phyloP scores from a whole-genome alignment of 495 filamentous ascomycete species.

The Friedmanniomyces endolithicus region DNA sequence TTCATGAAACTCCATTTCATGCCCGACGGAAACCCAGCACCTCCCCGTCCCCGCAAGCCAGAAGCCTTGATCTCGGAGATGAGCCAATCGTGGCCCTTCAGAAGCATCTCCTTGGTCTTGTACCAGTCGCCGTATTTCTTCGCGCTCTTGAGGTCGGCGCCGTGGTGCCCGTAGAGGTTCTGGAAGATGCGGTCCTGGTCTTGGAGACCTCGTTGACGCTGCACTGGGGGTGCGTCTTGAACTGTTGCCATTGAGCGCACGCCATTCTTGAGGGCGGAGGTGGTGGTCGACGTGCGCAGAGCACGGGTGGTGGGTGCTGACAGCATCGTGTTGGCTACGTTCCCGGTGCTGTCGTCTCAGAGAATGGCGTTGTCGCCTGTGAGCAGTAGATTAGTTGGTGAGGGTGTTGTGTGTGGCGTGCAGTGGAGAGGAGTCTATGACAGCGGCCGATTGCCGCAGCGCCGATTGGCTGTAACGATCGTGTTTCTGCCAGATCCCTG shows the following conservation, averaged over 20 bases:
- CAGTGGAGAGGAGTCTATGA: background rate
- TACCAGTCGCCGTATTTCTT: conserved; percentile 99
- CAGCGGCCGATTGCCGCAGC: background rate
- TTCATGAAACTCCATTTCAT: conserved; percentile 99
- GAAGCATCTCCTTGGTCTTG: conserved; percentile 94
- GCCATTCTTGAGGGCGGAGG: conserved; percentile 2
- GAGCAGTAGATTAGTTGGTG: too few species aligned
- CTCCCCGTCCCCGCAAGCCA: conserved; percentile 86
- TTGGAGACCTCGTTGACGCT: conserved; percentile 66
- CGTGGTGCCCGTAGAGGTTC: conserved; percentile 90
- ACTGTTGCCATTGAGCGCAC: conserved; percentile 69
- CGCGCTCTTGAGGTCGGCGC: conserved; percentile 78
- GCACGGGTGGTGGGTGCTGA: conserved; percentile 5
- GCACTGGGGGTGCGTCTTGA: conserved; percentile 65
- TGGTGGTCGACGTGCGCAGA: conserved; percentile 8
- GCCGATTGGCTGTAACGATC: background rate
- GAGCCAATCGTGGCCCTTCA: conserved; percentile 97
- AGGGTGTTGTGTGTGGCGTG: background rate
- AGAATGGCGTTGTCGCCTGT: conserved; percentile 5
- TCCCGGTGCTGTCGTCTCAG: background rate
- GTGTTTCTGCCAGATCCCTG: background rate
- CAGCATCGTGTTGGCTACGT: conserved; percentile 5
- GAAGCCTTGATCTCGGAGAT: conserved; percentile 94
- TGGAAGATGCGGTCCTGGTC: conserved; percentile 98
- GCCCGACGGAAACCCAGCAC: conserved; percentile 93